A percentile compares a stretch with the other conserved stretches of the same genome.
Evolutionary conservation across 768 basidiomycete genomes (phyloP).

Genomic region (Tylopilus subfusipes): DNA sequence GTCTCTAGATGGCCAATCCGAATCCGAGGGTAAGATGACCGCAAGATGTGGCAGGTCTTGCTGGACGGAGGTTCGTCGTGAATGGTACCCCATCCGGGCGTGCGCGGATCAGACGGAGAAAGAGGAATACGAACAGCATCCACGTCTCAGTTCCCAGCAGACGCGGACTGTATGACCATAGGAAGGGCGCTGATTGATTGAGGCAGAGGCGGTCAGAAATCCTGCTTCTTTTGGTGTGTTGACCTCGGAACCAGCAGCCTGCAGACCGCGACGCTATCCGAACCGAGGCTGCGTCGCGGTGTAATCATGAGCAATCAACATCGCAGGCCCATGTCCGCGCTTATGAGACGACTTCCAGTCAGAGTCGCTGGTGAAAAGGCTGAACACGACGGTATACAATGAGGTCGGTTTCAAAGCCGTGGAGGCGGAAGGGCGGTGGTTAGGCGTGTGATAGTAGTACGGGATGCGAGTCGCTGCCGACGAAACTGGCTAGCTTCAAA

Average conservation of each 20-base stretch:
- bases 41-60: not conserved
- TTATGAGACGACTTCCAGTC: not conserved
- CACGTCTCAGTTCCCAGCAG: conserved; percentile 4
- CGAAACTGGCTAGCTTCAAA: conserved; percentile 11
- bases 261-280: not conserved
- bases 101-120: conserved; percentile 19
- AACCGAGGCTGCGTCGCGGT: not conserved
- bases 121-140: conserved; percentile 11
- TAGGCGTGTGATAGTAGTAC: conserved; percentile 14
- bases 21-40: not conserved
- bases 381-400: too few relatives aligned
- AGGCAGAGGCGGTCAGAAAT: not conserved
- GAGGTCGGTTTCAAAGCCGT: not conserved
- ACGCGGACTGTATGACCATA: not conserved
- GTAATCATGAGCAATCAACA: not conserved
- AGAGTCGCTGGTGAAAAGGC: not conserved
- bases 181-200: not conserved
- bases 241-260: not conserved
- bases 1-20: not conserved
- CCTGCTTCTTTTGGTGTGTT: not conserved
- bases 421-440: not conserved
- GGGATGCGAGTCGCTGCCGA: not conserved
- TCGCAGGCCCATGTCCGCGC: too few relatives aligned
- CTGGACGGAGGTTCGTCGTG: conserved; percentile 5
- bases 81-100: not conserved